phyloP scores from a whole-genome alignment of 345 rosid genomes.

The Salix koriyanagi region DNA sequence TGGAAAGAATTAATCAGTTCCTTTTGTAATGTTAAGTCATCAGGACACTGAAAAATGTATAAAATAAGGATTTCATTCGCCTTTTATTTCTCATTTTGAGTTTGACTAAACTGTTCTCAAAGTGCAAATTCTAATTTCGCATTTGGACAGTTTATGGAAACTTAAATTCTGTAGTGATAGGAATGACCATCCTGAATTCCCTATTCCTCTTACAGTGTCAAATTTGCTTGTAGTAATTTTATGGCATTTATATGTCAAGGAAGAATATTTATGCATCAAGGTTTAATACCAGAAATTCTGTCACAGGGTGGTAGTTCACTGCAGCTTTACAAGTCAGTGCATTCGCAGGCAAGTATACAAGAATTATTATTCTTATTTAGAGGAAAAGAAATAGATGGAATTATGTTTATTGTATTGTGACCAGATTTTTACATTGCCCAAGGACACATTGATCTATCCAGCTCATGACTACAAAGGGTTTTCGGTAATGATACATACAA shows the following conservation, averaged over 20 bases:
- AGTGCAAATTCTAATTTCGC: neutral
- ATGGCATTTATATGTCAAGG: neutral
- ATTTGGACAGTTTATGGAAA: too few relatives aligned
- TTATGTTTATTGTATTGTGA: conserved; percentile 5
- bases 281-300: neutral
- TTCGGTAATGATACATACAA: conserved; percentile 42
- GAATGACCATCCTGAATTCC: too few relatives aligned
- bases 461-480: conserved; percentile 95
- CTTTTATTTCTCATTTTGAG: neutral
- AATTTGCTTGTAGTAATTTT: too few relatives aligned
- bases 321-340: conserved; percentile 81
- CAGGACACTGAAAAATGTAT: neutral
- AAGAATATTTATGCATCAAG: neutral
- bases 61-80: neutral
- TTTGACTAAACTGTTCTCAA: neutral
- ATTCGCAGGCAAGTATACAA: conserved; percentile 68
- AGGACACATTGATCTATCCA: conserved; percentile 81
- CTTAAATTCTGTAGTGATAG: too few relatives aligned
- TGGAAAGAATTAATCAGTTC: neutral
- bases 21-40: neutral
- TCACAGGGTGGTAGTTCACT: conserved; percentile 83
- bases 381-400: neutral
- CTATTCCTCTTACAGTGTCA: too few relatives aligned
- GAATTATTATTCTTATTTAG: neutral
- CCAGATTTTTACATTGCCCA: conserved; percentile 83